A percentile compares a stretch with the other conserved stretches of the same genome.
Evolutionary conservation across 306 rosid species (phyloP).

Genomic region (Cicer arietinum): DNA sequence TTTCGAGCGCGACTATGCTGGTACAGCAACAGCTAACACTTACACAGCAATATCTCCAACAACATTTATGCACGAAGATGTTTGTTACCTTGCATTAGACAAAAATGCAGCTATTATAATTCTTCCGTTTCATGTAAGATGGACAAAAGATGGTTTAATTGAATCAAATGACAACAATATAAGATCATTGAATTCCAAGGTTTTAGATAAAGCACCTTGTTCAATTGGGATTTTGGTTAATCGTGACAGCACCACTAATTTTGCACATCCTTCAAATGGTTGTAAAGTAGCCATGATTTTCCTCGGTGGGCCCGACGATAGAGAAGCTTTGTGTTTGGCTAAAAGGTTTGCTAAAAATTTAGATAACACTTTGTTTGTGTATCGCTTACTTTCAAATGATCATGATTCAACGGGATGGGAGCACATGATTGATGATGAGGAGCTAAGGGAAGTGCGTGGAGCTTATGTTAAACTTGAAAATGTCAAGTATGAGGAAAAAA

Average conservation of each 20-base stretch:
- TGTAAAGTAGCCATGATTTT: constrained; percentile 47
- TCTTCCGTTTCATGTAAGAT: constrained; percentile 59
- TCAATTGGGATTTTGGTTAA: constrained; percentile 55
- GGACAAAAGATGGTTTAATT: constrained; percentile 46
- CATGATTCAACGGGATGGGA: constrained; percentile 40
- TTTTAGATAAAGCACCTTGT: constrained; percentile 56
- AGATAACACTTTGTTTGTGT: constrained; percentile 35
- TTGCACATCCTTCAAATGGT: not conserved
- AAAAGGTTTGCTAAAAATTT: constrained; percentile 44
- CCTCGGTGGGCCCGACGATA: constrained; percentile 63
- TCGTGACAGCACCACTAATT: not conserved
- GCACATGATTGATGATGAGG: constrained; percentile 45
- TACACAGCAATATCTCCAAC: constrained; percentile 56
- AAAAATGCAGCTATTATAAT: constrained; percentile 47
- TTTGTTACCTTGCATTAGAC: constrained; percentile 52
- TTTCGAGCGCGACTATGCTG: constrained; percentile 39
- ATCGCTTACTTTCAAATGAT: constrained; percentile 23
- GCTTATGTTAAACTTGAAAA: constrained; percentile 10
- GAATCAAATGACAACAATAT: constrained; percentile 44
- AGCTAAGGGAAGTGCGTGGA: constrained; percentile 38
- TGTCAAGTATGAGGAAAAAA: constrained; percentile 41
- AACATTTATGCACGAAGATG: constrained; percentile 56
- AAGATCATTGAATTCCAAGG: constrained; percentile 47
- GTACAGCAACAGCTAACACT: constrained; percentile 23
- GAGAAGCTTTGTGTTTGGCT: constrained; percentile 57